Base-by-base conservation (phyloP, 1,284 basidiomycete species). In the Puccinia triticina region DNA sequence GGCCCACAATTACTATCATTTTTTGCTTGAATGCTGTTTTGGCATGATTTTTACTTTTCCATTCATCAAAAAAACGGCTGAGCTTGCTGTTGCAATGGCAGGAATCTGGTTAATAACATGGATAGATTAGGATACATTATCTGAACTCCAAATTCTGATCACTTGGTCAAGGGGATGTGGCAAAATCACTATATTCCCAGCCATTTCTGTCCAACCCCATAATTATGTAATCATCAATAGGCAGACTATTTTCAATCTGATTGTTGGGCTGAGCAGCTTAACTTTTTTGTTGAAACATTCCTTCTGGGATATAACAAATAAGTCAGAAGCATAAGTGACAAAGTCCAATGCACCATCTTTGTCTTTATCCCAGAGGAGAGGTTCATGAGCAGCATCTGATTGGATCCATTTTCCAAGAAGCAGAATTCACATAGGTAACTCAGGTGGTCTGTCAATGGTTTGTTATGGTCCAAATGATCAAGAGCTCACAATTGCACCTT, bases 31-130 rank as follows among this genome's bases (percentile, higher is more conserved):
- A 78, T 34, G 91, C 90, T 2, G 91, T 89, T 84, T 90, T 90
- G 37, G 18, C 40, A 82, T 37, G 26, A 82, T 12, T 59, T 83
- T 83, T 84, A 85, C 75, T 73, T 84, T 12, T 10, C 46, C 23
- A 40, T 26, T 4, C 21, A 37, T 55, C 72, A 50, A 55, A 90
- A 90, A 50, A 98, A 98, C 92, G 87, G 99, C 94, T 18, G 97
- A 97, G 87, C 99, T 99, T 12, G 97, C 99, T 0, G 97, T 98
- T 1, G 97, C 97, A 85, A 99, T 98, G 1, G 97, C 97, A 0
- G 97, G 97, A 84, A 97, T 98, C 80, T 82, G 12, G 2, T 26
- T 18, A 11, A 50, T 1, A 32, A 50, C 12, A 18, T 74, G 11
- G 29, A 34, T 18, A 64, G 48, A 48, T 73, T 0, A 81, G 59